Percentiles rank a stretch among this genome's conserved stretches.
phyloP scores from a whole-genome alignment of 768 basidiomycete genomes.

The Bullera alba region DNA sequence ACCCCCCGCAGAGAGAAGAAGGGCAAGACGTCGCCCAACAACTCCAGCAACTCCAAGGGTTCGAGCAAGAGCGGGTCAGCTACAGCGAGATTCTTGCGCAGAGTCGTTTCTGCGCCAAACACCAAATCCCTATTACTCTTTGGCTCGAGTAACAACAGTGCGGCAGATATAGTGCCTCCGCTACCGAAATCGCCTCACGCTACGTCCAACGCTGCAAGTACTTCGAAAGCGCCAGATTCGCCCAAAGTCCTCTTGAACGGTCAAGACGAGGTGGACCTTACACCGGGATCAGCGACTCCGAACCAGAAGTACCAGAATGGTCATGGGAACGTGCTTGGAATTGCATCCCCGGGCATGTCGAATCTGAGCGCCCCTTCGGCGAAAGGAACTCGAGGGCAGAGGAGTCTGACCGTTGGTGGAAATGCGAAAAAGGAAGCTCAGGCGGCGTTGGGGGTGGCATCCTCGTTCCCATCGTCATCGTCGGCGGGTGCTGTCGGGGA shows the following conservation, averaged over 20 bases:
- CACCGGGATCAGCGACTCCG: no score
- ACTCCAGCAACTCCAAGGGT: conserved; percentile 3
- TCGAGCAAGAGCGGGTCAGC: conserved; percentile 26
- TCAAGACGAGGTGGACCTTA: no score
- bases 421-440: conserved; percentile 17
- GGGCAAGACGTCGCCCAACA: no score
- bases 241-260: no score
- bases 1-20: conserved; percentile 20
- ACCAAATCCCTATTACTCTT: conserved; percentile 83
- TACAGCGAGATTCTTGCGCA: conserved; percentile 81
- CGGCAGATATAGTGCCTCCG: conserved; percentile 53
- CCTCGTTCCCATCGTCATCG: conserved; percentile 18
- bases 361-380: conserved; percentile 23
- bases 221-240: no score
- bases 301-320: no score
- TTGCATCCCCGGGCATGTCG: no score
- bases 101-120: conserved; percentile 94
- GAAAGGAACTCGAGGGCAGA: conserved; percentile 18
- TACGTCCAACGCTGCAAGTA: no score
- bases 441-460: conserved; percentile 12
- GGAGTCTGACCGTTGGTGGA: conserved; percentile 19
- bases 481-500: background rate
- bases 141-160: conserved; percentile 23
- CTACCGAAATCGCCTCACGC: no score
- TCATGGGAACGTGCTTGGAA: no score